Base-by-base conservation (phyloP, 1,284 basidiomycete genomes). In the Athelia sp. region DNA sequence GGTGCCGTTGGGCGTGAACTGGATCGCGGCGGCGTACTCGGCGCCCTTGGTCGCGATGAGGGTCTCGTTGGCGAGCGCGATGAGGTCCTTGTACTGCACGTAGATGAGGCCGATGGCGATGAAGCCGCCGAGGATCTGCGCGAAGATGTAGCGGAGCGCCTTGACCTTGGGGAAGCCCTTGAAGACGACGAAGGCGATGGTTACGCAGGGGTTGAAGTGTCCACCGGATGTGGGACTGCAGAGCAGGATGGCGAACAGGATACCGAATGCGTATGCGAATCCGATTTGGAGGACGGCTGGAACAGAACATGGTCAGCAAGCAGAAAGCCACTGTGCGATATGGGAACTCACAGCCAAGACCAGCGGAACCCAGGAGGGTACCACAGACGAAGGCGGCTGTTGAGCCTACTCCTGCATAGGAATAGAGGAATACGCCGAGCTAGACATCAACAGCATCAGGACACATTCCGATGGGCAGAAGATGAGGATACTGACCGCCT, bases 191-290 rank as follows among this genome's bases (percentile, higher is more conserved):
- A 76, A 69, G 4, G 74, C 64, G 46, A 87, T 69, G 9, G 85
- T 83, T 29, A 87, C 69, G 46, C 74, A 70, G 18, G 83, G 81
- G 58, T 76, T 82, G 62, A 87, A 78, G 58, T 87, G 82, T 6
- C 83, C 81, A 11, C 78, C 79, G 14, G 83, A 87, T 2, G 81
- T 78, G 6, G 75, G 58, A 24, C 64, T 65, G 53, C 75, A 79
- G 17, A 82, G 64, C 3, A 64, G 62, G 32, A 88, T 58, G 1
- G 85, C 84, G 43, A 87, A 72, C 13, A 81, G 61, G 53, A 87
- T 78, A 36, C 85, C 85, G 24, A 80, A 68, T 10, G 76, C 70
- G 60, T 87, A 88, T 8, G 75, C 81, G 43, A 83, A 56, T 19
- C 85, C 85, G 24, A 87, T 68, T 44, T 84, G 81, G 32, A 81